These are phyloP conservation scores for Solanum hybrid DNA, from an alignment of 305 asterid genomes.

Conservation along the genomic window DNA sequence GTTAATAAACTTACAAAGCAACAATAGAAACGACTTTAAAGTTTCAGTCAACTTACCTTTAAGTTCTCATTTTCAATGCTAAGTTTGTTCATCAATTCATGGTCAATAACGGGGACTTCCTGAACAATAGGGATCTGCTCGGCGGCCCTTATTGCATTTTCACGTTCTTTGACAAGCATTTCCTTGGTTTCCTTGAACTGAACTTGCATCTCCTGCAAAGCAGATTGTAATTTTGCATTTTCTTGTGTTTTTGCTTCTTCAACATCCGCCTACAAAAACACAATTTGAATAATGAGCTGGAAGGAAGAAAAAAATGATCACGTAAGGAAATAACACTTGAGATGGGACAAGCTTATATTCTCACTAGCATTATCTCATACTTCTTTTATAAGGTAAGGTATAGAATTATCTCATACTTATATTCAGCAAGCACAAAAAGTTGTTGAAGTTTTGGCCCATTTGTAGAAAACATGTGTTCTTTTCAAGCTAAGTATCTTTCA, in stretches of 20 bases:
- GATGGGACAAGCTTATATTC: neutral
- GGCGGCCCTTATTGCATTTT: conserved; percentile 45
- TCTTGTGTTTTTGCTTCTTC: conserved; percentile 96
- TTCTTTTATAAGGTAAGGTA: neutral
- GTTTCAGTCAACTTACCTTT: conserved; percentile 38
- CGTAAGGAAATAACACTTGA: neutral
- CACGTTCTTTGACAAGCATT: conserved; percentile 58
- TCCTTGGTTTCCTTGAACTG: conserved; percentile 77
- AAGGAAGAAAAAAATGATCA: neutral
- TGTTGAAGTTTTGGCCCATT: neutral
- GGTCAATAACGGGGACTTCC: conserved; percentile 89
- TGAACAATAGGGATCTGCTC: conserved; percentile 70
- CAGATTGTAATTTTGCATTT: conserved; percentile 67
- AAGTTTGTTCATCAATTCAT: conserved; percentile 66
- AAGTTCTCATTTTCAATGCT: conserved; percentile 77
- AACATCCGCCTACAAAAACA: conserved; percentile 56
- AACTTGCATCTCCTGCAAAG: conserved; percentile 70
- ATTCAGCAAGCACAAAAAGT: neutral
- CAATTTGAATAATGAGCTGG: conserved; percentile 3
- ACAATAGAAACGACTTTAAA: neutral
- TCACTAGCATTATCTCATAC: neutral
- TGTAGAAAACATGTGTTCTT: neutral
- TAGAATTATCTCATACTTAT: neutral
- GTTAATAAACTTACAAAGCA: neutral
- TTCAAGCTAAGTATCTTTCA: neutral